A percentile compares a stretch with the other conserved stretches of the same genome.
phyloP scores from a whole-genome alignment of 1,139 yeast genomes.

The Hyphopichia fennica region DNA sequence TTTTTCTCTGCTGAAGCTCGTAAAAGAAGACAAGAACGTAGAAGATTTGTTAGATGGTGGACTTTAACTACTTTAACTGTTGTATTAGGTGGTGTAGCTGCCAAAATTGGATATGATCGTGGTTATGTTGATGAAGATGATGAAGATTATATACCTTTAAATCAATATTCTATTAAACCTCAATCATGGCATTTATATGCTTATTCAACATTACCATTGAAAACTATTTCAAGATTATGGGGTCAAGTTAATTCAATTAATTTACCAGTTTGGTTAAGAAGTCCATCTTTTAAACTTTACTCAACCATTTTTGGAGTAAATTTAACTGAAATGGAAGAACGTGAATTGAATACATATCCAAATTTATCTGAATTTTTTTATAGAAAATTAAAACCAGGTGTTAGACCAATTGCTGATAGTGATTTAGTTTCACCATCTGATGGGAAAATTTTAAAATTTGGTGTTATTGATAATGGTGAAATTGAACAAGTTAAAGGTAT shows the following conservation, averaged over 20 bases:
- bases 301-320: constrained; percentile 84
- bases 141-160: constrained; percentile 30
- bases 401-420: constrained; percentile 71
- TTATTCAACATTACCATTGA: constrained; percentile 86
- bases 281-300: constrained; percentile 78
- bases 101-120: constrained; percentile 47
- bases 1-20: constrained; percentile 49
- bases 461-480: constrained; percentile 78
- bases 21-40: constrained; percentile 42
- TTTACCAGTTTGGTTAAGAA: constrained; percentile 86
- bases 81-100: constrained; percentile 64
- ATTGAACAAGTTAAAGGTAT: constrained; percentile 97
- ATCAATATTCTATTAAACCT: constrained; percentile 52
- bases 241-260: constrained; percentile 83
- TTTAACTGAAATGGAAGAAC: constrained; percentile 84
- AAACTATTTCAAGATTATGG: constrained; percentile 91
- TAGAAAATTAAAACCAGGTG: constrained; percentile 75
- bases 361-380: constrained; percentile 92
- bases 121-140: constrained; percentile 22
- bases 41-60: constrained; percentile 65
- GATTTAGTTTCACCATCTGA: constrained; percentile 89
- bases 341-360: constrained; percentile 68
- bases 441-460: constrained; percentile 85
- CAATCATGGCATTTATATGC: constrained; percentile 88
- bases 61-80: constrained; percentile 65